Evolutionary conservation across 805 yeast species (phyloP).

Genomic region (Metschnikowia lochheadii): DNA sequence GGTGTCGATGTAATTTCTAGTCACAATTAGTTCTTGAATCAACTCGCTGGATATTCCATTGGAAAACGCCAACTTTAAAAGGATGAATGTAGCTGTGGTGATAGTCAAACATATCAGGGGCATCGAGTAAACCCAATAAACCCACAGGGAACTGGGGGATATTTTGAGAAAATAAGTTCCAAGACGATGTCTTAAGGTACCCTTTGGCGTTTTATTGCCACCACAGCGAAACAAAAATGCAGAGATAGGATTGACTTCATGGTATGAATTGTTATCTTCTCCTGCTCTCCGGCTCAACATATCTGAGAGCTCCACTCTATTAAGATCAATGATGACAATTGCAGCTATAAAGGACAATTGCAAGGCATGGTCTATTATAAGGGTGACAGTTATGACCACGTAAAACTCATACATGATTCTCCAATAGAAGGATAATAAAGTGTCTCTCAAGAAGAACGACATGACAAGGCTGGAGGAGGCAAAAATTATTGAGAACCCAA

Average conservation of each 20-base stretch:
- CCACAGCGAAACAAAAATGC: slow-evolving; percentile 19
- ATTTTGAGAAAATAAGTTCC: slow-evolving; percentile 21
- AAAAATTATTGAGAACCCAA: slow-evolving; percentile 12
- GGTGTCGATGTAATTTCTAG: not conserved
- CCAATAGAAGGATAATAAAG: not conserved
- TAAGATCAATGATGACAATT: slow-evolving; percentile 62
- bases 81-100: not conserved
- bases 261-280: slow-evolving; percentile 21
- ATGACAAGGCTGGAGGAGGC: slow-evolving; percentile 1
- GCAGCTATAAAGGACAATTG: slow-evolving; percentile 64
- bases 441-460: not conserved
- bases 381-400: slow-evolving; percentile 27
- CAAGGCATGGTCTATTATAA: slow-evolving; percentile 56
- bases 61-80: not conserved
- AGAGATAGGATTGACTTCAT: slow-evolving; percentile 28
- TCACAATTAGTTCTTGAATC: not conserved
- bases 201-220: slow-evolving; percentile 14
- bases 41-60: not conserved
- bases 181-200: slow-evolving; percentile 23
- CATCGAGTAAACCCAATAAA: slow-evolving; percentile 10
- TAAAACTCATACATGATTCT: not conserved
- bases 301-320: slow-evolving; percentile 59
- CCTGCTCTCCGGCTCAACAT: slow-evolving; percentile 20
- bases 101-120: slow-evolving; percentile 17
- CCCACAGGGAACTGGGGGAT: slow-evolving; percentile 8